phyloP scores from a whole-genome alignment of 2,329 filamentous ascomycete species.

The Plenodomus biglobosus region DNA sequence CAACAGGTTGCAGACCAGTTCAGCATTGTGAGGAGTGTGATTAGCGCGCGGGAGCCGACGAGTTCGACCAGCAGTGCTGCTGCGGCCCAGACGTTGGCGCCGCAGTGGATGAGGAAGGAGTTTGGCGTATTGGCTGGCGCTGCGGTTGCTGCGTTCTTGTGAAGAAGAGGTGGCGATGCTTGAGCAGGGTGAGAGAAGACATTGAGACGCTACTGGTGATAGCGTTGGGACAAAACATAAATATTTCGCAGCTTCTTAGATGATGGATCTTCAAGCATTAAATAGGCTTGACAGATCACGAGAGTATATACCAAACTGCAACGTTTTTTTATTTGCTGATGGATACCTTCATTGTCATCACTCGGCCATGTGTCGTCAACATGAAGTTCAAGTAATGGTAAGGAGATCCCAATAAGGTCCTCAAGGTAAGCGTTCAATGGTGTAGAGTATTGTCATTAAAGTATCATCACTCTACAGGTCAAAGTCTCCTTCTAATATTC shows the following conservation, averaged over 20 bases:
- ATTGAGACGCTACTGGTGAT: too few species aligned
- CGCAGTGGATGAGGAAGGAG: conserved; percentile 21
- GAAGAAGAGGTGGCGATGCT: too few species aligned
- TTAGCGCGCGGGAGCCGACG: conserved; percentile 18
- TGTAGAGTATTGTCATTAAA: not conserved
- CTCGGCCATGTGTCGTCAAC: too few species aligned
- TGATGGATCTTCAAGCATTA: not conserved
- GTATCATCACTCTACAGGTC: not conserved
- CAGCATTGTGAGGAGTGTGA: conserved; percentile 30
- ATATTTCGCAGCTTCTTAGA: not conserved
- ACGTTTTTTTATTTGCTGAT: too few species aligned
- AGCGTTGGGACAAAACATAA: too few species aligned
- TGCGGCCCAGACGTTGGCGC: conserved; percentile 22
- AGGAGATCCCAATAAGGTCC: too few species aligned
- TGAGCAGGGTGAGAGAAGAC: too few species aligned
- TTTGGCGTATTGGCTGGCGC: conserved; percentile 34
- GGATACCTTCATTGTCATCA: too few species aligned
- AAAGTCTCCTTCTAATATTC: not conserved
- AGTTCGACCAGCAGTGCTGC: conserved; percentile 18
- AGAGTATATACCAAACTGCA: too few species aligned
- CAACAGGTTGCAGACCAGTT: conserved; percentile 35
- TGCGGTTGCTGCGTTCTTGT: conserved; percentile 32
- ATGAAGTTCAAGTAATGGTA: too few species aligned
- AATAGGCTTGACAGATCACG: not conserved
- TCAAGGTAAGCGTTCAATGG: too few species aligned